Evolutionary conservation across 1,139 yeast genomes (phyloP).

Genomic region (Blastobotrys capitulatus): DNA sequence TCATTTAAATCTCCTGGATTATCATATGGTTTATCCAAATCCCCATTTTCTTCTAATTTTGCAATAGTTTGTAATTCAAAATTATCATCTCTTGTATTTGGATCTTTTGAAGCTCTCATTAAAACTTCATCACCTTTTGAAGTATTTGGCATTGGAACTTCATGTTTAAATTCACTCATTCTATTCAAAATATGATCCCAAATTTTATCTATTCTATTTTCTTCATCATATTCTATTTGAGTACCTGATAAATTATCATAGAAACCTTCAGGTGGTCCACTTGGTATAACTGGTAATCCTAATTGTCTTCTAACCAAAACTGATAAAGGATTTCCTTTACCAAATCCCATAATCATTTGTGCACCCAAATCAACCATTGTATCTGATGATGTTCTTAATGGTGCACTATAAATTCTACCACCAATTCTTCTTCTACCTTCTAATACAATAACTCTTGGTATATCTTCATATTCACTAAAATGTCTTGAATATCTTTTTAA

Average conservation of each 20-base stretch:
- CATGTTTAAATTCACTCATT: slow-evolving; percentile 34
- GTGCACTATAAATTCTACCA: slow-evolving; percentile 40
- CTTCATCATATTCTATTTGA: slow-evolving; percentile 27
- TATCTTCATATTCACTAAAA: slow-evolving; percentile 35
- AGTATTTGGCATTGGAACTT: slow-evolving; percentile 31
- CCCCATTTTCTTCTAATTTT: slow-evolving; percentile 32
- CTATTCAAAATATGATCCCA: slow-evolving; percentile 36
- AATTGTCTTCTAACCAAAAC: slow-evolving; percentile 38
- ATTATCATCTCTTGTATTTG: slow-evolving; percentile 26
- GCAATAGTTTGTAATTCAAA: slow-evolving; percentile 32
- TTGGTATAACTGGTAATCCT: slow-evolving; percentile 36
- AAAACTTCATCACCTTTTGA: slow-evolving; percentile 37
- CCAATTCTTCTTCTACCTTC: slow-evolving; percentile 41
- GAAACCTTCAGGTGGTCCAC: slow-evolving; percentile 31
- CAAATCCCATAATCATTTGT: slow-evolving; percentile 38
- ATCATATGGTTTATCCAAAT: slow-evolving; percentile 29
- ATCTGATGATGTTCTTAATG: slow-evolving; percentile 24
- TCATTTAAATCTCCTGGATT: slow-evolving; percentile 27
- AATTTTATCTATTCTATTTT: slow-evolving; percentile 33
- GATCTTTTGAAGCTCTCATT: slow-evolving; percentile 35
- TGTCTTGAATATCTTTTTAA: slow-evolving; percentile 33
- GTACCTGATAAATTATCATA: slow-evolving; percentile 32
- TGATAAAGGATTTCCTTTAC: slow-evolving; percentile 40
- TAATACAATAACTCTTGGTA: slow-evolving; percentile 37
- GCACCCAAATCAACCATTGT: slow-evolving; percentile 39